These are phyloP conservation scores for Nidularia sp. DNA, from an alignment of 768 basidiomycete genomes.

Conservation along the genomic window DNA sequence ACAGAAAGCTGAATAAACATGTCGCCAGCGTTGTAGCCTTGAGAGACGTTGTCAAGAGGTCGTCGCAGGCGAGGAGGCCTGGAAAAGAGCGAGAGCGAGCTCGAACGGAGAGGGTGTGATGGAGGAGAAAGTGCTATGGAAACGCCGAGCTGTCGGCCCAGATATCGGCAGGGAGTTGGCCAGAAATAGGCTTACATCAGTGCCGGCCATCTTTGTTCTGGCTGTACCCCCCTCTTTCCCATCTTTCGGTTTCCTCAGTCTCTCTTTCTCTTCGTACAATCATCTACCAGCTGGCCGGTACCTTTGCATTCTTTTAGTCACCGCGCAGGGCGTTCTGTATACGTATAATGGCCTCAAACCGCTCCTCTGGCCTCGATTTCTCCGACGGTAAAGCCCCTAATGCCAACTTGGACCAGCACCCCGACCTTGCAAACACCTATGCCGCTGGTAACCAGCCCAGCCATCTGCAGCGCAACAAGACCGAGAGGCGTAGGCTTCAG, in stretches of 20 bases:
- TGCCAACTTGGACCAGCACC: conserved; percentile 47
- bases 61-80: no score
- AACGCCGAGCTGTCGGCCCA: background rate
- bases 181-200: no score
- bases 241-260: background rate
- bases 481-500: conserved; percentile 79
- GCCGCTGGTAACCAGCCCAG: conserved; percentile 26
- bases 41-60: no score
- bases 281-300: conserved; percentile 13
- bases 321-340: conserved; percentile 34
- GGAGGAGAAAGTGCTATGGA: background rate
- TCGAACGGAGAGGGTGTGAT: background rate
- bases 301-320: conserved; percentile 22
- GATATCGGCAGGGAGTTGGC: background rate
- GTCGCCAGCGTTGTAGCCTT: no score
- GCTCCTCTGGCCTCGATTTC: conserved; percentile 66
- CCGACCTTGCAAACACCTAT: conserved; percentile 29
- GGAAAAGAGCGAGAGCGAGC: background rate
- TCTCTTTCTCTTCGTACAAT: conserved; percentile 4
- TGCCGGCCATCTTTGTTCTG: background rate
- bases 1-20: no score
- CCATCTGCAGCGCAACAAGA: conserved; percentile 79
- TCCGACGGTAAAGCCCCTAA: conserved; percentile 43
- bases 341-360: conserved; percentile 29
- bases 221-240: background rate